phyloP scores from a whole-genome alignment of 2,329 filamentous ascomycete genomes.

The Ascochyta viciae-villosae region DNA sequence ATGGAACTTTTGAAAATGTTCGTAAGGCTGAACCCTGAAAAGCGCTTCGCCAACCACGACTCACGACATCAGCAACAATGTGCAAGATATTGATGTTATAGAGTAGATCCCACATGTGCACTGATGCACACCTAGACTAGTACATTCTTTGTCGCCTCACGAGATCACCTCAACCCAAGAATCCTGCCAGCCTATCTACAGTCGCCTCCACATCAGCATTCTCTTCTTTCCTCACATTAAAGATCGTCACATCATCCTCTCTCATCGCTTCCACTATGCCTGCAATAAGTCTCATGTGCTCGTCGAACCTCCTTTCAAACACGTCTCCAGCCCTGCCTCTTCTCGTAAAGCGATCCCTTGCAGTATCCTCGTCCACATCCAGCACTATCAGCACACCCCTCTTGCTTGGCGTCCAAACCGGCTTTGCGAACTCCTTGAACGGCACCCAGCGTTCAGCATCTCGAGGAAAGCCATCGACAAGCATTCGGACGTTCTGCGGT shows the following conservation, averaged over 20 bases:
- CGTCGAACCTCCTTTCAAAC: conserved; percentile 17
- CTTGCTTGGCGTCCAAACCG: conserved; percentile 2
- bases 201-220: not conserved
- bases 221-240: not conserved
- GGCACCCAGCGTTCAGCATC: conserved; percentile 10
- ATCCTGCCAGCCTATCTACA: not conserved
- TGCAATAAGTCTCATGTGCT: conserved; percentile 3
- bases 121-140: too few relatives aligned
- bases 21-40: conserved; percentile 23
- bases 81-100: too few relatives aligned
- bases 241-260: conserved; percentile 6
- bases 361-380: conserved; percentile 5
- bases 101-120: too few relatives aligned
- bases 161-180: not conserved
- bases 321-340: conserved; percentile 18
- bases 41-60: conserved; percentile 4
- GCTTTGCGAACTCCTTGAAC: conserved; percentile 10
- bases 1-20: conserved; percentile 18
- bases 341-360: conserved; percentile 6
- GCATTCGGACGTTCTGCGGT: not conserved
- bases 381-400: conserved; percentile 6
- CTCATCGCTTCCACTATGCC: conserved; percentile 14
- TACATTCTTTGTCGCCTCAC: too few relatives aligned
- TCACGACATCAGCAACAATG: not conserved
- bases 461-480: conserved; percentile 22